Evolutionary conservation across 2,329 filamentous ascomycete genomes (phyloP).

Genomic region (Beauveria scarabaeidicola): DNA sequence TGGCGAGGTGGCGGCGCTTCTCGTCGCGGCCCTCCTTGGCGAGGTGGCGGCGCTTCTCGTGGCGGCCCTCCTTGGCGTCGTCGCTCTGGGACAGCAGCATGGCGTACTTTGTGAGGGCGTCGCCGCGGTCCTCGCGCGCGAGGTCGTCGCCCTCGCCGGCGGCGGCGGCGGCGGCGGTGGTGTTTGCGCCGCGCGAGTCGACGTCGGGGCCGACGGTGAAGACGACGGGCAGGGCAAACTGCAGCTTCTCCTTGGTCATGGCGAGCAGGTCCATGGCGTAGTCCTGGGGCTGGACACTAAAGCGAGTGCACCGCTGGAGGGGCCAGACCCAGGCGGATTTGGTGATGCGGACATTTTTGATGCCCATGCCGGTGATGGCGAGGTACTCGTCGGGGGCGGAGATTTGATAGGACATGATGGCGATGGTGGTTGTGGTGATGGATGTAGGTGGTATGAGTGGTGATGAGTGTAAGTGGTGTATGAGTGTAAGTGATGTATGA

Average conservation of each 20-base stretch:
- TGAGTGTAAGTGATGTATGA: not conserved
- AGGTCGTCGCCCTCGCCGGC: slow-evolving; percentile 17
- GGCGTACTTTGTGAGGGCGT: slow-evolving; percentile 72
- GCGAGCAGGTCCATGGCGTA: slow-evolving; percentile 76
- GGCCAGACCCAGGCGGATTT: slow-evolving; percentile 69
- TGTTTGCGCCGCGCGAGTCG: slow-evolving; percentile 45
- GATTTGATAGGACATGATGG: slow-evolving; percentile 54
- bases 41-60: too few species aligned
- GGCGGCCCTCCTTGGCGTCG: slow-evolving; percentile 28
- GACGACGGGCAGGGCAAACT: slow-evolving; percentile 73
- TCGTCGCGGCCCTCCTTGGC: slow-evolving; percentile 29
- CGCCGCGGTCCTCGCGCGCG: slow-evolving; percentile 42
- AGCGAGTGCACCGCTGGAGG: slow-evolving; percentile 56
- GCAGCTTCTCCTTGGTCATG: slow-evolving; percentile 84
- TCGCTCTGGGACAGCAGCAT: slow-evolving; percentile 69
- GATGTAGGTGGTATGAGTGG: slow-evolving; percentile 7
- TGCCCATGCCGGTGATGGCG: slow-evolving; percentile 72
- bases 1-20: slow-evolving; percentile 56
- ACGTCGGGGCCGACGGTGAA: slow-evolving; percentile 81
- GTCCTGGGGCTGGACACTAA: slow-evolving; percentile 66
- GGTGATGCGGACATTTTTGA: slow-evolving; percentile 65
- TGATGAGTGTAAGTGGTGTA: not conserved
- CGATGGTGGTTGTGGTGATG: slow-evolving; percentile 15
- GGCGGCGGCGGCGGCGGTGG: slow-evolving; percentile 14
- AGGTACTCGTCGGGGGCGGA: slow-evolving; percentile 76